Conservation (phyloP, 352 stramenopile species). For the Aphanomyces astaci region DNA sequence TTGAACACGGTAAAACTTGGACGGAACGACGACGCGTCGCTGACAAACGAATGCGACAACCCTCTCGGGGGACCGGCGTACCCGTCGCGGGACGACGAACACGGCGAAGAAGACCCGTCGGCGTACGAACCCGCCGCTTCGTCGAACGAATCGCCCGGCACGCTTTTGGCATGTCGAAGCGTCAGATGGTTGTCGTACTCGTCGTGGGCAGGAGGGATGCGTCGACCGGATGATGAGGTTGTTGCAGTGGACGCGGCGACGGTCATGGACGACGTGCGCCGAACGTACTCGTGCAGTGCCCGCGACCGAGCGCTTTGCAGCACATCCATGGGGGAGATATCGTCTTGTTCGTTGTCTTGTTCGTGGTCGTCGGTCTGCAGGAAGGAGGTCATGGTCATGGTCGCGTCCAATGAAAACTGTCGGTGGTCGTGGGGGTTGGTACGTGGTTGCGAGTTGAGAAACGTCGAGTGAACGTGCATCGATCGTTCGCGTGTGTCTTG, state of each 20-base stretch:
- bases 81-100: not conserved
- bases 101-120: not conserved
- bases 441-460: not conserved
- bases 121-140: no score
- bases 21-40: not conserved
- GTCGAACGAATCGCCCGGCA: not conserved
- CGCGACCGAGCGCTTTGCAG: not conserved
- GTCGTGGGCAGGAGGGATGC: not conserved
- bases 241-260: no score
- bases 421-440: not conserved
- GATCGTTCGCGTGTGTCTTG: constrained; percentile 29
- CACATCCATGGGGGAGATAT: constrained; percentile 8
- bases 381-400: not conserved
- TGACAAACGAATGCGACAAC: not conserved
- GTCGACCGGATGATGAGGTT: no score
- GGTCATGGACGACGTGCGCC: constrained; percentile 4
- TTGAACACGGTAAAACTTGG: not conserved
- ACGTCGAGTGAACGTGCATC: constrained; percentile 30
- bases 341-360: not conserved
- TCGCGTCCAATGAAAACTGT: not conserved
- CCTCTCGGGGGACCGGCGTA: not conserved
- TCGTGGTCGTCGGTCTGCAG: no score
- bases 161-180: not conserved
- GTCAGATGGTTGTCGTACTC: not conserved
- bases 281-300: constrained; percentile 9